Evolutionary conservation across 2,329 filamentous ascomycete genomes (phyloP).

Genomic region (Aphanoascus verrucosus): DNA sequence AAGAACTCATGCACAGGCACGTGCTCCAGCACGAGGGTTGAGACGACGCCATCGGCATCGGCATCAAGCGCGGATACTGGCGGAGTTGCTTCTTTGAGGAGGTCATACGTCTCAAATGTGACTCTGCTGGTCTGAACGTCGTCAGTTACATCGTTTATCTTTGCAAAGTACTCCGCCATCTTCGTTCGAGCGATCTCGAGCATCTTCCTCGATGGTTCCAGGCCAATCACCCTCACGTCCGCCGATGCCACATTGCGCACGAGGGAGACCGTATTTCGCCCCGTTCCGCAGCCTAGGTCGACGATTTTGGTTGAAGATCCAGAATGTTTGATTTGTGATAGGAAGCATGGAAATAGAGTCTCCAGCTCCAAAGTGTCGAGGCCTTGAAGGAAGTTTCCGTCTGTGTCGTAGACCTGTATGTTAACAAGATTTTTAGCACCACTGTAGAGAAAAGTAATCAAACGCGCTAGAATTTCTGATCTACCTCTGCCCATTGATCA

Average conservation of each 20-base stretch:
- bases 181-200: slow-evolving; percentile 41
- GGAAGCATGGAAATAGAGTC: slow-evolving; percentile 41
- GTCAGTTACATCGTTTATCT: neutral
- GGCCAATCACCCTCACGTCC: slow-evolving; percentile 36
- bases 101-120: slow-evolving; percentile 28
- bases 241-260: slow-evolving; percentile 14
- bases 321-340: slow-evolving; percentile 24
- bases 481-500: slow-evolving; percentile 30
- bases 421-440: slow-evolving; percentile 1
- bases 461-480: slow-evolving; percentile 1
- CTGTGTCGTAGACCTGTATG: slow-evolving; percentile 48
- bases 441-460: neutral
- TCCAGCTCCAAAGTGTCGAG: slow-evolving; percentile 50
- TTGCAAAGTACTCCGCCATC: slow-evolving; percentile 18
- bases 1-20: slow-evolving; percentile 51
- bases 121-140: slow-evolving; percentile 3
- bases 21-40: slow-evolving; percentile 56
- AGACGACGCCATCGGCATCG: slow-evolving; percentile 43
- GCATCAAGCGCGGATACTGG: slow-evolving; percentile 22
- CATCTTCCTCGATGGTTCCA: slow-evolving; percentile 51
- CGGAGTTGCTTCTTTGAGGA: slow-evolving; percentile 24
- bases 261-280: slow-evolving; percentile 50
- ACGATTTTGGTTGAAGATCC: slow-evolving; percentile 35
- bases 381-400: slow-evolving; percentile 56
- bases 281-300: slow-evolving; percentile 58